phyloP scores from a whole-genome alignment of 2,329 filamentous ascomycete species.

The Botrytis sinoallii region DNA sequence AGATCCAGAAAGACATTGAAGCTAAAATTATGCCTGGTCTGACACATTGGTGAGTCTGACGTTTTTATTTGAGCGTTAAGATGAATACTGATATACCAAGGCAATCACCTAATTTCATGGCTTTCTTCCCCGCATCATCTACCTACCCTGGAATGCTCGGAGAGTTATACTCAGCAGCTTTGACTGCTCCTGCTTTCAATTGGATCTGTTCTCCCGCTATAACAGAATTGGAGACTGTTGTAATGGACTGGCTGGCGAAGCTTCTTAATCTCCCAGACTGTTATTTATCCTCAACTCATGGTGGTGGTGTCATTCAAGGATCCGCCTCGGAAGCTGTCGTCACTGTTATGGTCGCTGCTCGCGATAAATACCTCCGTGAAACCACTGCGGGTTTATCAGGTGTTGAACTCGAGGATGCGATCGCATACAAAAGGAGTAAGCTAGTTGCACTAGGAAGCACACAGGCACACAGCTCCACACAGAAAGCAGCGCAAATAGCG shows the following conservation, averaged over 20 bases:
- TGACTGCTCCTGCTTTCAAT: constrained; percentile 91
- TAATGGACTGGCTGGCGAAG: constrained; percentile 87
- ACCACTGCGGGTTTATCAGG: constrained; percentile 50
- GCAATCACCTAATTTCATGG: constrained; percentile 93
- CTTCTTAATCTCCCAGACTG: constrained; percentile 69
- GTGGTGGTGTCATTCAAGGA: constrained; percentile 90
- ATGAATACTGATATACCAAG: constrained; percentile 34
- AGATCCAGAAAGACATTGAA: constrained; percentile 81
- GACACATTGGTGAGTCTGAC: constrained; percentile 68
- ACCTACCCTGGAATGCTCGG: constrained; percentile 84
- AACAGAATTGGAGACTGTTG: constrained; percentile 89
- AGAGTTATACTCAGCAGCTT: constrained; percentile 86
- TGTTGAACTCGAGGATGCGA: constrained; percentile 65
- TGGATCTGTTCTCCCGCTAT: constrained; percentile 93
- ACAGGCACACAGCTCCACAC: constrained; percentile 77
- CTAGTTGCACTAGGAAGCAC: constrained; percentile 80
- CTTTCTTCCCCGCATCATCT: constrained; percentile 83
- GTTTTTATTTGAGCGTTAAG: neutral
- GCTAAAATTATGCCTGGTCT: constrained; percentile 85
- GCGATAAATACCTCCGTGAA: constrained; percentile 71
- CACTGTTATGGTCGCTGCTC: constrained; percentile 81
- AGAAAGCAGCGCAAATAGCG: constrained; percentile 82
- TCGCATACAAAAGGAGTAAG: constrained; percentile 62
- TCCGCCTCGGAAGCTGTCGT: constrained; percentile 85
- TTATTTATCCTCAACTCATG: constrained; percentile 70